Evolutionary conservation across 2,329 filamentous ascomycete species (phyloP).

Genomic region (Xylariaceae sp.): DNA sequence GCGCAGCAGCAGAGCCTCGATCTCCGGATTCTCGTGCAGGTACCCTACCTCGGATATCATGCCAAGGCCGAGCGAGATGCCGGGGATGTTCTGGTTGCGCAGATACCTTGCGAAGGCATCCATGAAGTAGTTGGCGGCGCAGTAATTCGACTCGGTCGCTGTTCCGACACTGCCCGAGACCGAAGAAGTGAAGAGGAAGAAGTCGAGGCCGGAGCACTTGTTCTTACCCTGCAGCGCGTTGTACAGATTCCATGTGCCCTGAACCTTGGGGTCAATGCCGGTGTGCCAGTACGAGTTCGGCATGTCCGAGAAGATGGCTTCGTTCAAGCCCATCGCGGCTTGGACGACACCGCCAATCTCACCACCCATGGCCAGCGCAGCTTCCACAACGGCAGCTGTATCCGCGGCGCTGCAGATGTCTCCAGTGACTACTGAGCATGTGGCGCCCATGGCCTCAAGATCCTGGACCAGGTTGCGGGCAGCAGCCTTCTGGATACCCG

Average conservation of each 20-base stretch:
- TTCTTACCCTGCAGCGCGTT: constrained; percentile 2
- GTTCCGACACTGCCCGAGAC: constrained; percentile 27
- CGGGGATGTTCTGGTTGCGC: constrained; percentile 20
- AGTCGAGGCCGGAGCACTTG: constrained; percentile 26
- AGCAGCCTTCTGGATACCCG: constrained; percentile 17
- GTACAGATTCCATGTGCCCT: constrained; percentile 18
- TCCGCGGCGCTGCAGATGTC: constrained; percentile 8
- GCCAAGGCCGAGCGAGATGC: constrained; percentile 20
- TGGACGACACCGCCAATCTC: constrained; percentile 30
- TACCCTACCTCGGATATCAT: constrained; percentile 33
- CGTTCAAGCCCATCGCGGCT: constrained; percentile 30
- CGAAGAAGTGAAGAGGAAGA: constrained; percentile 28
- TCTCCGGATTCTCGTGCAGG: constrained; percentile 26
- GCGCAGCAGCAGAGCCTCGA: constrained; percentile 14
- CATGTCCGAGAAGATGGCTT: constrained; percentile 7
- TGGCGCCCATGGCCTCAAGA: constrained; percentile 2
- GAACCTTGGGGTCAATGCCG: constrained; percentile 15
- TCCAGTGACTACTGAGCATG: constrained; percentile 7
- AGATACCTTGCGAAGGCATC: constrained; percentile 29
- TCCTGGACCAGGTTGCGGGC: constrained; percentile 17
- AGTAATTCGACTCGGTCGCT: constrained; percentile 32
- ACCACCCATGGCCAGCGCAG: not conserved
- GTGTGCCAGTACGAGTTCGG: constrained; percentile 15
- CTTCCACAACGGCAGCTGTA: not conserved
- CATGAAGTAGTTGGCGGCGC: constrained; percentile 32